Percentiles rank a stretch among this genome's conserved stretches.
Evolutionary conservation across 2,329 filamentous ascomycete species (phyloP).

Genomic region (Fusarium succisae): DNA sequence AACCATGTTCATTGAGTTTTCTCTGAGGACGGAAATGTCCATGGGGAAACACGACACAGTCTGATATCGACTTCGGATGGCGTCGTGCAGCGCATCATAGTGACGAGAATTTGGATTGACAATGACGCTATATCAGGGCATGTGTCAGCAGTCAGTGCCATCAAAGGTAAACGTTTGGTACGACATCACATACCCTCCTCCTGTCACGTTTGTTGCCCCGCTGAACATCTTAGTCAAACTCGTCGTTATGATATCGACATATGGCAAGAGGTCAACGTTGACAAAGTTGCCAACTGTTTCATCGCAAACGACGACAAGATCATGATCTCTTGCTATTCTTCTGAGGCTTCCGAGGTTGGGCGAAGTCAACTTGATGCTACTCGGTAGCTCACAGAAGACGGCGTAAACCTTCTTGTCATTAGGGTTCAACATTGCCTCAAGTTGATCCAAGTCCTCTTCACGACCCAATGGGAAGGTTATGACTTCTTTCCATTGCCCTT

Average conservation of each 20-base stretch:
- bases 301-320: neutral
- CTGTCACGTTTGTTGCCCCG: neutral
- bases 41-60: neutral
- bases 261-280: neutral
- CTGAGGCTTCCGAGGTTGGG: neutral
- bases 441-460: neutral
- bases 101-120: neutral
- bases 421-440: neutral
- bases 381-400: neutral
- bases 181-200: neutral
- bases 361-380: neutral
- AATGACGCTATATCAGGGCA: neutral
- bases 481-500: neutral
- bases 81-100: neutral
- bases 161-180: neutral
- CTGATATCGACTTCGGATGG: fast-evolving
- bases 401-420: fast-evolving
- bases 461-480: neutral
- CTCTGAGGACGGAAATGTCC: neutral
- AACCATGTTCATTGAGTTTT: neutral
- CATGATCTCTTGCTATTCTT: neutral
- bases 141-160: neutral
- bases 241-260: neutral
- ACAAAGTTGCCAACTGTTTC: neutral
- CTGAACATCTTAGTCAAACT: neutral